A percentile compares a stretch with the other conserved stretches of the same genome.
Evolutionary conservation across 2,329 filamentous ascomycete genomes (phyloP).

Genomic region (Penicillium brevicompactum): DNA sequence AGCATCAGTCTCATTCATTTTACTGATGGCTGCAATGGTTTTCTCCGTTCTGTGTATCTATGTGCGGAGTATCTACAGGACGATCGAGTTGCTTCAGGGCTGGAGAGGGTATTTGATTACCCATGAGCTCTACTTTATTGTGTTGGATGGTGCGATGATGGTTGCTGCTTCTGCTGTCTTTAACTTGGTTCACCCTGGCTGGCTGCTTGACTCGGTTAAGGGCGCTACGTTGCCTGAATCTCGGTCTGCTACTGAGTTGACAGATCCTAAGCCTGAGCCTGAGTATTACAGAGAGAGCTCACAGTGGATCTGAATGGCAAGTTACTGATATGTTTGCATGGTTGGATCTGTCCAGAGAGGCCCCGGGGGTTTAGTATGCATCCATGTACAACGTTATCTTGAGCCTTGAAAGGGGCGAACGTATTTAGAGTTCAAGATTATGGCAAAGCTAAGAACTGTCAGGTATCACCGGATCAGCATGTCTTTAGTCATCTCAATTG

Average conservation of each 20-base stretch:
- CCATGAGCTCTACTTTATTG: constrained; percentile 13
- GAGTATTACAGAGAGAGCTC: background rate
- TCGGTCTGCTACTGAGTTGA: background rate
- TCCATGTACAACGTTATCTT: too few species aligned
- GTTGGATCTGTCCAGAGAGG: too few species aligned
- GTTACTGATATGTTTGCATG: too few species aligned
- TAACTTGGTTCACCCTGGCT: constrained; percentile 9
- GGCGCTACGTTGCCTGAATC: background rate
- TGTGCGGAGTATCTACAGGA: constrained; percentile 46
- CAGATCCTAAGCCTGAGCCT: background rate
- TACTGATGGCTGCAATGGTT: constrained; percentile 43
- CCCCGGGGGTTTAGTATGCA: too few species aligned
- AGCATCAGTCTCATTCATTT: constrained; percentile 41
- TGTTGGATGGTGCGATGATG: constrained; percentile 17
- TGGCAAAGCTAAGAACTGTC: too few species aligned
- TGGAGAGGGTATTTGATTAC: constrained; percentile 49
- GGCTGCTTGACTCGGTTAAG: background rate
- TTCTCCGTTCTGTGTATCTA: constrained; percentile 39
- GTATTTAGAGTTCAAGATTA: too few species aligned
- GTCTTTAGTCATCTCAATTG: too few species aligned
- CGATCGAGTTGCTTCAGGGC: constrained; percentile 47
- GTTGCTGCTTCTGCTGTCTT: constrained; percentile 8
- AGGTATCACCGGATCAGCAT: too few species aligned
- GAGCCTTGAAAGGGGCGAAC: too few species aligned
- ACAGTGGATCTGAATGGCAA: background rate